A percentile compares a stretch with the other conserved stretches of the same genome.
Evolutionary conservation across 768 basidiomycete species (phyloP).

Genomic region (Amanita rubescens): DNA sequence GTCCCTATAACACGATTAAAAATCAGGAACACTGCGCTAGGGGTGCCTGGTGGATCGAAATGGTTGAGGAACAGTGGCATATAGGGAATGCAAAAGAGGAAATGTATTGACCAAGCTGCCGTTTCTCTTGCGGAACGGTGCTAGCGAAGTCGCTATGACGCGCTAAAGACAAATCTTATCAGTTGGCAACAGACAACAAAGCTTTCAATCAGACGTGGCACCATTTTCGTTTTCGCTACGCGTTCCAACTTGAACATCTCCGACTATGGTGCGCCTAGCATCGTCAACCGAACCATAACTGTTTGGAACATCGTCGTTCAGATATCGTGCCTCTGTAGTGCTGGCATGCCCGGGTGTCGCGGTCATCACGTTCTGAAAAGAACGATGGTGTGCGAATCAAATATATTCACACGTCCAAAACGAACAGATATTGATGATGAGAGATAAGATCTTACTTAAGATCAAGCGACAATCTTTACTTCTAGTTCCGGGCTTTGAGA

Average conservation of each 20-base stretch:
- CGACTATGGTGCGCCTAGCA: neutral
- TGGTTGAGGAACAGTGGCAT: slow-evolving; percentile 9
- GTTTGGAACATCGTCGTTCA: neutral
- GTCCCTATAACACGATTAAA: slow-evolving; percentile 75
- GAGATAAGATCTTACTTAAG: neutral
- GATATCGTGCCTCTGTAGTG: neutral
- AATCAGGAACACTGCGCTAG: slow-evolving; percentile 57
- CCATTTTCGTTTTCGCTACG: neutral
- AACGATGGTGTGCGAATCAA: no score
- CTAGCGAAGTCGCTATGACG: neutral
- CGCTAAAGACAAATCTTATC: neutral
- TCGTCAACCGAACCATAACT: neutral
- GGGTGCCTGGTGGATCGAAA: slow-evolving; percentile 26
- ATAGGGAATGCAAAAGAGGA: no score
- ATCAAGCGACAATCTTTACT: no score
- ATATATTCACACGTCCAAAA: no score
- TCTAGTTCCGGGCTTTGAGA: no score
- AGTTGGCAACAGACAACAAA: neutral
- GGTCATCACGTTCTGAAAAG: no score
- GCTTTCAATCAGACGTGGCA: neutral
- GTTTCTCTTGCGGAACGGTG: slow-evolving; percentile 39
- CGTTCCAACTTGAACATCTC: no score
- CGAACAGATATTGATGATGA: no score
- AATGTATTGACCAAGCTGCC: slow-evolving; percentile 52
- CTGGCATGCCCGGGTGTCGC: no score